A percentile compares a stretch with the other conserved stretches of the same genome.
These are phyloP conservation scores for Aureobasidium sp. DNA, from an alignment of 2,329 filamentous ascomycete genomes.

Conservation along the genomic window DNA sequence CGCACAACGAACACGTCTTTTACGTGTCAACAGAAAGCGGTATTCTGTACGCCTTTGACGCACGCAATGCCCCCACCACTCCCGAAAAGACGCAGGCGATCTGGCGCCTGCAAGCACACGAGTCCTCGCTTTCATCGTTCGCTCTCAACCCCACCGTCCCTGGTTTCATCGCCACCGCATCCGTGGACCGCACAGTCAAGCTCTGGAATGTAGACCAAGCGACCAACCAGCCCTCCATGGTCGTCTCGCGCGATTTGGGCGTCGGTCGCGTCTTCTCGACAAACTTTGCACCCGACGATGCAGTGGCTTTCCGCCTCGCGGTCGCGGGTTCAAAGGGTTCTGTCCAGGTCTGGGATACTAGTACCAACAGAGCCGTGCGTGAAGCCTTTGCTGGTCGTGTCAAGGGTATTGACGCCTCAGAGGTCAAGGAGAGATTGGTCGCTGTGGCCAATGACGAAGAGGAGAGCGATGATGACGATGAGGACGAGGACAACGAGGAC, in stretches of 20 bases:
- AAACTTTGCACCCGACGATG: conserved; percentile 78
- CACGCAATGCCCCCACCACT: conserved; percentile 65
- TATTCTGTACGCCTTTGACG: conserved; percentile 85
- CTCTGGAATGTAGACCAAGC: conserved; percentile 75
- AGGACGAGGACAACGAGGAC: conserved; percentile 51
- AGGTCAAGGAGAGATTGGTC: conserved; percentile 68
- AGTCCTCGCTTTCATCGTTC: conserved; percentile 84
- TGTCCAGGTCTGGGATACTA: conserved; percentile 93
- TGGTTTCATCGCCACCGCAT: conserved; percentile 88
- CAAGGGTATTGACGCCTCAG: conserved; percentile 42
- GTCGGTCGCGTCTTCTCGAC: conserved; percentile 93
- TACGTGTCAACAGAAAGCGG: conserved; percentile 88
- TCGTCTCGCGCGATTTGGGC: conserved; percentile 83
- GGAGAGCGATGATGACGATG: conserved; percentile 59
- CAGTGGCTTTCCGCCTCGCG: conserved; percentile 85
- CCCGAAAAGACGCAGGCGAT: conserved; percentile 73
- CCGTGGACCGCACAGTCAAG: conserved; percentile 91
- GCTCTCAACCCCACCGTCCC: conserved; percentile 86
- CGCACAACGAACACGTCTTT: conserved; percentile 87
- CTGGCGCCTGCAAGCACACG: conserved; percentile 94
- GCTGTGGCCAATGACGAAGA: conserved; percentile 56
- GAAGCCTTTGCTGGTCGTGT: conserved; percentile 67
- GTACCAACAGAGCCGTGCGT: conserved; percentile 82
- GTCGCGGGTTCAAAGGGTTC: conserved; percentile 91
- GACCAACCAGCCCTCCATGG: conserved; percentile 67